Conservation (phyloP, 768 basidiomycete species). For the Mycena polygramma region DNA sequence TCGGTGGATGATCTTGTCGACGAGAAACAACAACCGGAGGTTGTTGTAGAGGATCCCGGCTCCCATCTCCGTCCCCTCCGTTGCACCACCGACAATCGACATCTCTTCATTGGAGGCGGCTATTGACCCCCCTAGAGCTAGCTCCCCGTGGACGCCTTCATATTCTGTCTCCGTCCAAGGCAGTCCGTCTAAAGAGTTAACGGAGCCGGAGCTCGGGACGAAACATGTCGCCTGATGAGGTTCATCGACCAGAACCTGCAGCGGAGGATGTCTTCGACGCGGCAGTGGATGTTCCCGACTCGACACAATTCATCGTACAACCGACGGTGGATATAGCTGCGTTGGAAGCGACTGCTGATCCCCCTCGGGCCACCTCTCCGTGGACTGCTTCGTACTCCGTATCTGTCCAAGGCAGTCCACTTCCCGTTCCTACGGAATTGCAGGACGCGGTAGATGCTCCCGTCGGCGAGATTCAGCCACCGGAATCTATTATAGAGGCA, state of each 20-base stretch:
- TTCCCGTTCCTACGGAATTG: slow-evolving; percentile 29
- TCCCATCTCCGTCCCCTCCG: background rate
- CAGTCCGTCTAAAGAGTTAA: slow-evolving; percentile 37
- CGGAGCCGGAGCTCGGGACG: background rate
- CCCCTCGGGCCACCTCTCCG: slow-evolving; percentile 33
- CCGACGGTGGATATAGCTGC: background rate
- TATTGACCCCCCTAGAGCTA: slow-evolving; percentile 17
- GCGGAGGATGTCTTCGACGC: background rate
- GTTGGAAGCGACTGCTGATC: background rate
- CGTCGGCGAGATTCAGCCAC: background rate
- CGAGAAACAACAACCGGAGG: background rate
- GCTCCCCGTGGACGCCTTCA: slow-evolving; percentile 52
- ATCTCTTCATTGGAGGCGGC: background rate
- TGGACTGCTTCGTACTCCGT: slow-evolving; percentile 60
- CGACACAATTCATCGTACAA: background rate
- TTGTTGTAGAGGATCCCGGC: too few species aligned
- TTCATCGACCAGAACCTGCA: background rate
- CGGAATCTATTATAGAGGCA: background rate
- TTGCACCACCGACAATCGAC: background rate
- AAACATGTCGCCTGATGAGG: background rate
- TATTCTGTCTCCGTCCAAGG: slow-evolving; percentile 58
- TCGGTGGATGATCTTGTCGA: background rate
- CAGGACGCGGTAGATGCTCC: background rate
- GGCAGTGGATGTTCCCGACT: background rate
- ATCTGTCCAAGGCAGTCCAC: slow-evolving; percentile 53